Base-by-base conservation (phyloP, 257 asterid species). In the Euphrasia confusa region DNA sequence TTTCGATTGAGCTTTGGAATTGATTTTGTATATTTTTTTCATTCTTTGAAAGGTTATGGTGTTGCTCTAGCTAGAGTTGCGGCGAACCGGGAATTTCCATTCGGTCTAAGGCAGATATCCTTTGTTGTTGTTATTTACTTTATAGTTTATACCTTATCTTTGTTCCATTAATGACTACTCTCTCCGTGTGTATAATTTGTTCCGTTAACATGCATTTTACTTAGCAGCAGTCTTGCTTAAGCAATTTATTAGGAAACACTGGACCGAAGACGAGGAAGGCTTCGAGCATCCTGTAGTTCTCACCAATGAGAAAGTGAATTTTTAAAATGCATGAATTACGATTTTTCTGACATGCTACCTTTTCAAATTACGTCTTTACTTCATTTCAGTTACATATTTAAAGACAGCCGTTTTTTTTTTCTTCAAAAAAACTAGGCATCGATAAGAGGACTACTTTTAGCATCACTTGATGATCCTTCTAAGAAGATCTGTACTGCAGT, bases 41-140 rank as follows among this genome's bases (percentile, higher is more conserved):
- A 15, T 1, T 15, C 8, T 59, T 17, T 17, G 49, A 72, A 69
- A 92, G 99, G 99, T 68, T 89, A 84, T 67, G 97, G 99, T 52
- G 79, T 74, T 63, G 95, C 95, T 72, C 77, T 92, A 72, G 84
- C 89, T 59, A 61, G 84, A 68, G 80, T 89, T 71, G 89, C 97
- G 18, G 95, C 82, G 5, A 84, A 82, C 67, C 75, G 81, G 71
- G 95, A 87, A 64, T 84, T 79, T 42, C 77, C 81, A 3, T 63
- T 74, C 68, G 99, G 97, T 57, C 72, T 87, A 39, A 83, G 97
- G 70, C 99, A 92, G 85, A 92, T 89, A 92, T 92, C 99, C 99
- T 89, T 47, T 80, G 53, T 42, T 17, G 26, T 53, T 63, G 14
- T 64, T 44, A 27, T 68, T 75, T 66, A 48, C 59, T 44, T 57